phyloP scores from a whole-genome alignment of 768 basidiomycete genomes.

The Russula emetica region DNA sequence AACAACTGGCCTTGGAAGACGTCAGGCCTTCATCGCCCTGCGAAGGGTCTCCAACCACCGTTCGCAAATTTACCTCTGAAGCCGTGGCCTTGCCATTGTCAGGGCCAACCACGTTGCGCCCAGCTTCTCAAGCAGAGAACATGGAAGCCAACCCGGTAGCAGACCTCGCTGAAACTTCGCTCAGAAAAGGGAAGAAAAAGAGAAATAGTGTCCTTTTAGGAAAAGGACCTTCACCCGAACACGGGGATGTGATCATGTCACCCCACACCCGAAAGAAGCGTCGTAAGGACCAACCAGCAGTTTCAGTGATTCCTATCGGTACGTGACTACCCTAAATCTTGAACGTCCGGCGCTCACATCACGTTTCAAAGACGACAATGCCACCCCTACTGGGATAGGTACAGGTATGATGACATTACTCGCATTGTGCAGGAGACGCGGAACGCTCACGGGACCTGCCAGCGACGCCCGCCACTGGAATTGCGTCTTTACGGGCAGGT shows the following conservation, averaged over 20 bases:
- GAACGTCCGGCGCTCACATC: neutral
- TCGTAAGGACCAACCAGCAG: neutral
- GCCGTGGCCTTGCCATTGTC: neutral
- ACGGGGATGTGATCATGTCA: neutral
- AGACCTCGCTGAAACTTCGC: neutral
- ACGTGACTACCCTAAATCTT: slow-evolving; percentile 2
- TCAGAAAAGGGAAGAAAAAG: slow-evolving; percentile 10
- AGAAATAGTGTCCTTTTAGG: neutral
- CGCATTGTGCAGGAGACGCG: neutral
- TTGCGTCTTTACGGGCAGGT: neutral
- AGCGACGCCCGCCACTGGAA: neutral
- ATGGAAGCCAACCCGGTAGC: neutral
- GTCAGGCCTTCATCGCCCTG: neutral
- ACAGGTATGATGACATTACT: slow-evolving; percentile 5
- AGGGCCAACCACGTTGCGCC: neutral
- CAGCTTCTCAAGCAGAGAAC: neutral
- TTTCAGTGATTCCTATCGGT: neutral
- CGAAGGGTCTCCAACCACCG: too few relatives aligned
- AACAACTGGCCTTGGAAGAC: neutral
- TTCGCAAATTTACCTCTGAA: neutral
- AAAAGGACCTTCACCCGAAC: neutral
- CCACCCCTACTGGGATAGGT: neutral
- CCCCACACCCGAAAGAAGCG: slow-evolving; percentile 4
- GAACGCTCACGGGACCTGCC: neutral
- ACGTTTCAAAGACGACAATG: neutral